These are phyloP conservation scores for Fusarium euwallaceae DNA, from an alignment of 2,329 filamentous ascomycete genomes.

Conservation along the genomic window DNA sequence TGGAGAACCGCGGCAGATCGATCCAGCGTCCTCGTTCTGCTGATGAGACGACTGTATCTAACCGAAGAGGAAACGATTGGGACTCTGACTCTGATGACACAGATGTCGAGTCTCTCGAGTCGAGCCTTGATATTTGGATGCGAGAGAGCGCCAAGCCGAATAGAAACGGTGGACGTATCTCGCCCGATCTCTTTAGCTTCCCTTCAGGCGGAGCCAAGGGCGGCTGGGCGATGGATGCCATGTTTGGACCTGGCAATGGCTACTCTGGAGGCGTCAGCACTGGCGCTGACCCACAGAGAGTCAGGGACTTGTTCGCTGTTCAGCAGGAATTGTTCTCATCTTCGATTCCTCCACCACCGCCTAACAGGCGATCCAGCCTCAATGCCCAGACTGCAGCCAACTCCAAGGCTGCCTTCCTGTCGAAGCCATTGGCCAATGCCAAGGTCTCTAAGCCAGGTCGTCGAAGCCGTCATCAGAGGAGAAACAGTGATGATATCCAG, in stretches of 20 bases:
- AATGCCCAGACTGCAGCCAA: slow-evolving; percentile 59
- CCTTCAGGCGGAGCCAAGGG: slow-evolving; percentile 54
- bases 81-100: slow-evolving; percentile 60
- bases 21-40: slow-evolving; percentile 62
- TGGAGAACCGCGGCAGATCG: slow-evolving; percentile 32
- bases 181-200: slow-evolving; percentile 69
- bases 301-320: slow-evolving; percentile 61
- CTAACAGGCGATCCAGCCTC: slow-evolving; percentile 67
- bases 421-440: slow-evolving; percentile 31
- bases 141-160: slow-evolving; percentile 63
- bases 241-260: slow-evolving; percentile 56
- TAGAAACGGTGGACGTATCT: slow-evolving; percentile 49
- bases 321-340: slow-evolving; percentile 56
- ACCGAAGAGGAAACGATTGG: slow-evolving; percentile 57
- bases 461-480: slow-evolving; percentile 33
- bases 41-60: slow-evolving; percentile 60
- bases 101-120: slow-evolving; percentile 58
- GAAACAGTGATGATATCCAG: slow-evolving; percentile 51
- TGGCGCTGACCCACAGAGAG: slow-evolving; percentile 54
- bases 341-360: slow-evolving; percentile 60
- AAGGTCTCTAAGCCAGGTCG: slow-evolving; percentile 36
- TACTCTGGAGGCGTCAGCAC: slow-evolving; percentile 42
- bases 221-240: slow-evolving; percentile 63
- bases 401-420: slow-evolving; percentile 29
- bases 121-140: slow-evolving; percentile 71